Evolutionary conservation across 768 basidiomycete species (phyloP), one percentile per base, ranked within the genome.

Genomic region (Sporobolomyces pararoseus): DNA sequence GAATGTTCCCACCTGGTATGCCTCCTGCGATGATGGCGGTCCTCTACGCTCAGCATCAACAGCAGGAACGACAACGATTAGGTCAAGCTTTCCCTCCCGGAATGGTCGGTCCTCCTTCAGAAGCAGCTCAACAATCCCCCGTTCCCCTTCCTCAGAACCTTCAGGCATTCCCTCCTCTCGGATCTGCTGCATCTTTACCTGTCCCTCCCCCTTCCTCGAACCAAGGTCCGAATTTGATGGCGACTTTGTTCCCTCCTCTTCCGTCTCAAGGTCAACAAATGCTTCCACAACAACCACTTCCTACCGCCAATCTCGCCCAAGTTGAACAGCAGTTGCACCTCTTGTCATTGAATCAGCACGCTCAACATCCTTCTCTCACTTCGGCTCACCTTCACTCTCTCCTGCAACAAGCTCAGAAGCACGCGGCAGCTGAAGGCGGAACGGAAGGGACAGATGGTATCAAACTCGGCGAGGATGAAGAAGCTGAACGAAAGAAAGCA

Each of bases 181-280:
- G 67, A n/a, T 47, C 54, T 10, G 10, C 35, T 44, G 31, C 52
- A 2, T 7, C 23, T 46, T 44, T 14, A 4, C 58, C 35, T 4
- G 32, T 3, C n/a, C 60, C 44, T 14, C 46, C 16, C 17, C 46
- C 42, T 0, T 31, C 50, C 50, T 25, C 51, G 23, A 34, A 47
- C 25, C 42, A 21, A 42, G 60, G 49, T 25, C 35, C 27, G 25
- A 62, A 72, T 58, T 39, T 65, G 7, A 54, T 72, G 53, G 59
- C 63, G 37, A 72, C 72, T 16, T 53, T 73, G n/a, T 73, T 73
- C 68, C 72, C 72, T n/a, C 68, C 72, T 19, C 65, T 67, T 7
- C 68, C 68, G 13, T 49, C 63, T 29, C 50, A 37, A 19, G 57
- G 49, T n/a, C n/a, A 57, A 17, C 35, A 34, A 44, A n/a, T 6